Evolutionary conservation across 495 filamentous ascomycete genomes (phyloP).

Genomic region (Parathielavia hyrcaniae): DNA sequence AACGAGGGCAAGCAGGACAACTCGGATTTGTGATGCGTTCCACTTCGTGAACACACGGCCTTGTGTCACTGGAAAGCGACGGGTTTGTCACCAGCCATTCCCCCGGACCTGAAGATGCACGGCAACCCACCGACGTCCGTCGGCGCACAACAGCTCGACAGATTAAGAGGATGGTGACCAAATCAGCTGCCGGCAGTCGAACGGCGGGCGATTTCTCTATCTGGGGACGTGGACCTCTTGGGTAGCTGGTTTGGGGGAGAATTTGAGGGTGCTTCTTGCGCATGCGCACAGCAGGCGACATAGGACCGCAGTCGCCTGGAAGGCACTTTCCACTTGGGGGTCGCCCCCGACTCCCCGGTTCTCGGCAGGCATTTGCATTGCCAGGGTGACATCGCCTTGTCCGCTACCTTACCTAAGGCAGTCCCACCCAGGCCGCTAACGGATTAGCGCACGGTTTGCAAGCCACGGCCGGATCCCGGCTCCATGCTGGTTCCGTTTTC

Average conservation of each 20-base stretch:
- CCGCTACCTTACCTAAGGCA: too few relatives aligned
- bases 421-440: background rate
- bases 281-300: too few relatives aligned
- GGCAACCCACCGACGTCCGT: background rate
- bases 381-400: background rate
- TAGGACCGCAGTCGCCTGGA: too few relatives aligned
- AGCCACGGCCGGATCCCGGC: background rate
- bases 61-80: slow-evolving; percentile 12
- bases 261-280: too few relatives aligned
- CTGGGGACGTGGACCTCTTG: too few relatives aligned
- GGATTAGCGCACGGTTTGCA: slow-evolving; percentile 10
- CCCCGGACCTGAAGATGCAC: background rate
- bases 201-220: too few relatives aligned
- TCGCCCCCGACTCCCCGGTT: slow-evolving; percentile 4
- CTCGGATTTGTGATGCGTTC: background rate
- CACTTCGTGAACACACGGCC: slow-evolving; percentile 8
- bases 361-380: slow-evolving; percentile 7
- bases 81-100: background rate
- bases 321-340: background rate
- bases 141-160: background rate
- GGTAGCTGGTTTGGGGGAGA: too few relatives aligned
- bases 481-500: too few relatives aligned
- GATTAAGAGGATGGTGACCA: background rate
- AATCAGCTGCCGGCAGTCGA: too few relatives aligned
- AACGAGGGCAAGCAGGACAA: background rate